These are phyloP conservation scores for Sordariomycetes sp. DNA, from an alignment of 2,329 filamentous ascomycete species.

Conservation along the genomic window DNA sequence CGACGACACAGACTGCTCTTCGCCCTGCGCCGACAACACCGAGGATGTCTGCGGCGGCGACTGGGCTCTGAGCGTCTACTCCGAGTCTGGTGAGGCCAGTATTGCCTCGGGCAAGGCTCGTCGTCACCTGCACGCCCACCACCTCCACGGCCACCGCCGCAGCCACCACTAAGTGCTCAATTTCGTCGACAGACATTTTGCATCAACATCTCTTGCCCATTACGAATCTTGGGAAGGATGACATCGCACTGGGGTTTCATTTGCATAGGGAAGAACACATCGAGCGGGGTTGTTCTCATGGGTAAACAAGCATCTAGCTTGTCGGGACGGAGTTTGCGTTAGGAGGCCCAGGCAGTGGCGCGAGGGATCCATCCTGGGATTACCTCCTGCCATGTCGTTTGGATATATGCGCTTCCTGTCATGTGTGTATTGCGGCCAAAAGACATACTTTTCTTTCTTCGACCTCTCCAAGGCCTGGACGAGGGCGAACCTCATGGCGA, in stretches of 20 bases:
- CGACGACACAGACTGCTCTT: conserved; percentile 6
- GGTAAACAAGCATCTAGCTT: too few relatives aligned
- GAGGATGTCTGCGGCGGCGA: conserved; percentile 40
- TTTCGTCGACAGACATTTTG: neutral
- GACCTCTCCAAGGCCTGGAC: neutral
- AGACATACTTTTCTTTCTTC: neutral
- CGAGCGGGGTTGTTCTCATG: too few relatives aligned
- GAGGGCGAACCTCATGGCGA: neutral
- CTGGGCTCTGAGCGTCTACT: conserved; percentile 35
- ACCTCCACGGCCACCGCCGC: conserved; percentile 22
- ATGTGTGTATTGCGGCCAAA: neutral
- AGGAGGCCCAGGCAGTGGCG: too few relatives aligned
- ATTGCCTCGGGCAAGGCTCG: conserved; percentile 17
- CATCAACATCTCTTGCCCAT: too few relatives aligned
- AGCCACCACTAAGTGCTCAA: conserved; percentile 18
- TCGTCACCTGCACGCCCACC: conserved; percentile 25
- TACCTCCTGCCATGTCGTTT: too few relatives aligned
- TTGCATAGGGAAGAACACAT: too few relatives aligned
- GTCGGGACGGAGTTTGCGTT: too few relatives aligned
- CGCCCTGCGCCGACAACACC: conserved; percentile 36
- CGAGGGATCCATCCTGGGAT: too few relatives aligned
- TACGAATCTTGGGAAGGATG: too few relatives aligned
- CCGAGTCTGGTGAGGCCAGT: conserved; percentile 20
- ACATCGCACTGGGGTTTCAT: too few relatives aligned
- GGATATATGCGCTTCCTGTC: too few relatives aligned